These are phyloP conservation scores for Sideroxylon spinosum DNA, from an alignment of 179 eudicot species.

Conservation along the genomic window DNA sequence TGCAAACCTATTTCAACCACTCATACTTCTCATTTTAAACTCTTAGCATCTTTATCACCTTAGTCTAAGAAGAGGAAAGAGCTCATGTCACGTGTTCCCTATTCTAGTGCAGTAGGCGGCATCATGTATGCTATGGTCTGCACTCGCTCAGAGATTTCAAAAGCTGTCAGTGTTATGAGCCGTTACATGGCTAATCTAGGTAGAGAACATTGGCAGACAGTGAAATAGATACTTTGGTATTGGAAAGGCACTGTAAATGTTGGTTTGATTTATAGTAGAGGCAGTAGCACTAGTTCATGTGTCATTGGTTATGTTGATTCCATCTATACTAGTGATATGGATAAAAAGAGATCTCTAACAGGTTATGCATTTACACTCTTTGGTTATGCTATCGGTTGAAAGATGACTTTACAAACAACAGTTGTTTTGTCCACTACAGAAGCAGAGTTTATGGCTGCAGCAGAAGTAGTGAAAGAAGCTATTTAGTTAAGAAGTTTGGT, in stretches of 20 bases:
- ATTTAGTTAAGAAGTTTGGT: background rate
- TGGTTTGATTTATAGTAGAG: background rate
- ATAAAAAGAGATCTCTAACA: background rate
- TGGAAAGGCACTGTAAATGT: background rate
- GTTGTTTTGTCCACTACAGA: slow-evolving; percentile 4
- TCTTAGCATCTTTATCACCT: background rate
- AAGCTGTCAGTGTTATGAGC: too few relatives aligned
- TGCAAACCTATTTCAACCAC: background rate
- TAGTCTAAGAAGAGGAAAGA: background rate
- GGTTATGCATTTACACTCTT: background rate
- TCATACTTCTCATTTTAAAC: background rate
- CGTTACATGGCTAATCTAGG: background rate
- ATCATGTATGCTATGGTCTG: background rate
- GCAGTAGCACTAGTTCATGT: background rate
- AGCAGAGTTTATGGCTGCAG: background rate
- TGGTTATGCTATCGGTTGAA: background rate
- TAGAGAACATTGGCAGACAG: background rate
- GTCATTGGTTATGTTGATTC: background rate
- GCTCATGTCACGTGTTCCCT: slow-evolving; percentile 1
- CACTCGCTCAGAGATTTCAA: background rate
- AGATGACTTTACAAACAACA: background rate
- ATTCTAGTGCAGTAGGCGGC: background rate
- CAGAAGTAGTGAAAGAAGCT: background rate
- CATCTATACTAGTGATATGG: background rate
- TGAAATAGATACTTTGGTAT: background rate